These are phyloP conservation scores for Phytopythium boreale DNA, from an alignment of 352 stramenopile species.

Conservation along the genomic window DNA sequence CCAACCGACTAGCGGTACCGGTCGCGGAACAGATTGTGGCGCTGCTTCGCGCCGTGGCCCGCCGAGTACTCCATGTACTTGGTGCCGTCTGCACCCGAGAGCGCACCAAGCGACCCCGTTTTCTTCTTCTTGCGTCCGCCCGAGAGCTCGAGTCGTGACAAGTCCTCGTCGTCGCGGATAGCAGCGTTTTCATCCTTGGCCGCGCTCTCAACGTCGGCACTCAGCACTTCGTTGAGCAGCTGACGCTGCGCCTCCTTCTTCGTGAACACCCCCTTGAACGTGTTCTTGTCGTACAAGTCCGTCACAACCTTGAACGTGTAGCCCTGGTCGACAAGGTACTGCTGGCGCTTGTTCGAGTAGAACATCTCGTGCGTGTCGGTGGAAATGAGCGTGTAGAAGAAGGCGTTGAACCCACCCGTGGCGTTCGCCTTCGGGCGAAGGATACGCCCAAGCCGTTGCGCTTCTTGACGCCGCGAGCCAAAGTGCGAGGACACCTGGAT, in stretches of 20 bases:
- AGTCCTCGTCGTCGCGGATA: constrained; percentile 81
- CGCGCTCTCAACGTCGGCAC: constrained; percentile 74
- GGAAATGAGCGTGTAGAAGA: constrained; percentile 99
- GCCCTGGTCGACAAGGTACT: constrained; percentile 99
- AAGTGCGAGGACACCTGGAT: constrained; percentile 99
- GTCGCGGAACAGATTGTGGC: constrained; percentile 86
- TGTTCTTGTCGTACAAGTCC: constrained; percentile 86
- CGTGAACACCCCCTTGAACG: constrained; percentile 79
- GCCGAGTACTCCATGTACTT: constrained; percentile 89
- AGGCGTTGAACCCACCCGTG: constrained; percentile 98
- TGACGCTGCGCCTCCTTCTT: constrained; percentile 76
- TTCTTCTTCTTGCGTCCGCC: constrained; percentile 79
- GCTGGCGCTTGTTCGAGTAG: constrained; percentile 98
- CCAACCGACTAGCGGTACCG: constrained; percentile 55
- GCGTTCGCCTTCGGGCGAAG: constrained; percentile 95
- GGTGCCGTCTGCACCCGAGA: constrained; percentile 73
- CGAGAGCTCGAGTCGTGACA: constrained; percentile 66
- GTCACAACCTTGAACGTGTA: constrained; percentile 99
- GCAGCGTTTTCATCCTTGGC: constrained; percentile 81
- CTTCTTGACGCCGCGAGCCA: constrained; percentile 98
- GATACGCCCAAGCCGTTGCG: constrained; percentile 99
- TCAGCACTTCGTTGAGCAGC: constrained; percentile 77
- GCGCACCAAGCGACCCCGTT: constrained; percentile 60
- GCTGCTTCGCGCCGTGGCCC: constrained; percentile 76
- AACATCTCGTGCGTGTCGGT: constrained; percentile 99